These are phyloP conservation scores for Penicillium alfredii DNA, from an alignment of 495 filamentous ascomycete genomes.

Conservation along the genomic window DNA sequence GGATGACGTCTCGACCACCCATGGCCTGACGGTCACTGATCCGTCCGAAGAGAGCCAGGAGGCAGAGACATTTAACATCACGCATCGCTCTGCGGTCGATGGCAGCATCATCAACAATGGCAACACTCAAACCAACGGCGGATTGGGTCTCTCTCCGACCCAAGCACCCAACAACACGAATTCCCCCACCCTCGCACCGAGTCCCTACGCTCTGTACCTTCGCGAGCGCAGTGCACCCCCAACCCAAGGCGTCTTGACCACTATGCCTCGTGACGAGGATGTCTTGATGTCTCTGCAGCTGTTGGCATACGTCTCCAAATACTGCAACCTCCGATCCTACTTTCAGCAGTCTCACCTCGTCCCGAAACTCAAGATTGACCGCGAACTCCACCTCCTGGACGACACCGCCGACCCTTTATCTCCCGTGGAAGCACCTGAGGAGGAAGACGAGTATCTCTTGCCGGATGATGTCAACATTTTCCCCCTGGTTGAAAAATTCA, in stretches of 20 bases:
- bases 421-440: slow-evolving; percentile 49
- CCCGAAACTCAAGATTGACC: slow-evolving; percentile 82
- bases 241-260: slow-evolving; percentile 65
- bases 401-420: slow-evolving; percentile 46
- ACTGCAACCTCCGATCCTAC: slow-evolving; percentile 90
- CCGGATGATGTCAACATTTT: slow-evolving; percentile 97
- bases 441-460: slow-evolving; percentile 84
- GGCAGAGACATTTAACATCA: slow-evolving; percentile 89
- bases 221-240: slow-evolving; percentile 61
- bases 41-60: slow-evolving; percentile 74
- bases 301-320: slow-evolving; percentile 95
- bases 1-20: slow-evolving; percentile 64
- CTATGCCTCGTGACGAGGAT: slow-evolving; percentile 94
- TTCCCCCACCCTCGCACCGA: slow-evolving; percentile 63
- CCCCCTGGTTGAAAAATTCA: slow-evolving; percentile 96
- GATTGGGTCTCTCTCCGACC: slow-evolving; percentile 71
- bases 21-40: slow-evolving; percentile 69
- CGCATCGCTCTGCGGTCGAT: slow-evolving; percentile 81
- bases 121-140: slow-evolving; percentile 50
- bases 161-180: slow-evolving; percentile 65
- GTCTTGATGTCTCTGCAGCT: slow-evolving; percentile 98
- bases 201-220: slow-evolving; percentile 66
- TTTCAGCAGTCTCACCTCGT: slow-evolving; percentile 95
- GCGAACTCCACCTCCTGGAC: slow-evolving; percentile 74
- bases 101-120: slow-evolving; percentile 71